Evolutionary conservation across 2,329 filamentous ascomycete genomes (phyloP).

Genomic region (Talaromyces pinophilus): DNA sequence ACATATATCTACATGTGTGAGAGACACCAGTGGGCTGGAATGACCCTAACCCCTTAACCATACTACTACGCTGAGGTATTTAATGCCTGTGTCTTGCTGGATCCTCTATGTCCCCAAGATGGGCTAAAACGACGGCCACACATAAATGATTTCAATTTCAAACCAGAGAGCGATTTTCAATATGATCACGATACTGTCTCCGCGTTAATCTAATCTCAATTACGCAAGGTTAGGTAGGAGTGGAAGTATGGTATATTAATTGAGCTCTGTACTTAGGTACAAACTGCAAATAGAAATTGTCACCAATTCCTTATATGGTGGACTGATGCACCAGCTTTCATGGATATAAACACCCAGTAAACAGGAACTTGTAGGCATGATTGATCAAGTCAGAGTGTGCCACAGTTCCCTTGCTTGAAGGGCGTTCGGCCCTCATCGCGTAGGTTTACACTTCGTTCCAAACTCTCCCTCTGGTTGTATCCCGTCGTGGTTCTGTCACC

Average conservation of each 20-base stretch:
- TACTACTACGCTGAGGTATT: not conserved
- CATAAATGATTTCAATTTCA: too few relatives aligned
- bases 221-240: not conserved
- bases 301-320: not conserved
- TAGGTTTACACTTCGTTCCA: not conserved
- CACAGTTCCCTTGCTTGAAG: not conserved
- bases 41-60: not conserved
- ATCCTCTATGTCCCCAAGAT: too few relatives aligned
- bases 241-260: not conserved
- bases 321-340: not conserved
- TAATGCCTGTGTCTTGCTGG: not conserved
- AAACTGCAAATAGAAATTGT: not conserved
- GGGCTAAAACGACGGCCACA: too few relatives aligned
- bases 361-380: not conserved
- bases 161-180: too few relatives aligned
- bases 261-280: not conserved
- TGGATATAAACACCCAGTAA: not conserved
- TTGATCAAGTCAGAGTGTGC: not conserved
- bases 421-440: not conserved
- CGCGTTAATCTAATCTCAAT: not conserved
- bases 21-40: not conserved
- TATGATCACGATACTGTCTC: too few relatives aligned
- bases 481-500: not conserved
- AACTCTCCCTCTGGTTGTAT: too few relatives aligned
- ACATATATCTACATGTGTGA: too few relatives aligned